Percentiles rank a stretch among this genome's conserved stretches.
These are phyloP conservation scores for Mycena indigotica DNA, from an alignment of 768 basidiomycete genomes.

Conservation along the genomic window DNA sequence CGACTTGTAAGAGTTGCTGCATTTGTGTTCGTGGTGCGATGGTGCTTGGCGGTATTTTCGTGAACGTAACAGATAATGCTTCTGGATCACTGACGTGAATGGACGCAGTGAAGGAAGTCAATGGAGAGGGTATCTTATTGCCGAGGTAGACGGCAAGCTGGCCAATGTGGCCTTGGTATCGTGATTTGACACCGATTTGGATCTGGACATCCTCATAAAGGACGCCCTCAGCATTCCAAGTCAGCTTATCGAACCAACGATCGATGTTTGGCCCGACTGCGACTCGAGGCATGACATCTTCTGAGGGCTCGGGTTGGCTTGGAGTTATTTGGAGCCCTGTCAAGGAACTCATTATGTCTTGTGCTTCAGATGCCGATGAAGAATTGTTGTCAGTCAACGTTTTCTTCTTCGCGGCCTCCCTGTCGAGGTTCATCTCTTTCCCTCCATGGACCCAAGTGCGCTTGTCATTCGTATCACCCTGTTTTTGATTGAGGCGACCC, in stretches of 20 bases:
- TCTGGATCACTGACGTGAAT: slow-evolving; percentile 73
- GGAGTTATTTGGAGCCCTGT: slow-evolving; percentile 76
- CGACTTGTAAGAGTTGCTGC: slow-evolving; percentile 91
- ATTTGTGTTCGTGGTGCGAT: slow-evolving; percentile 85
- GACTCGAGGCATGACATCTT: slow-evolving; percentile 54
- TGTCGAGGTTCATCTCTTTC: slow-evolving; percentile 87
- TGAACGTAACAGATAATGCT: slow-evolving; percentile 79
- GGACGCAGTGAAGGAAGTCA: slow-evolving; percentile 88
- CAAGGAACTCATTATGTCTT: slow-evolving; percentile 72
- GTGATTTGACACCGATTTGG: slow-evolving; percentile 94
- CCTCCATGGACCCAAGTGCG: slow-evolving; percentile 94
- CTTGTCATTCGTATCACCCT: slow-evolving; percentile 92
- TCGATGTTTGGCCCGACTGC: slow-evolving; percentile 74
- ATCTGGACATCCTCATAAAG: slow-evolving; percentile 95
- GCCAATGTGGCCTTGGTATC: slow-evolving; percentile 93
- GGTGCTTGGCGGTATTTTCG: slow-evolving; percentile 85
- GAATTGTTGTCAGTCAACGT: slow-evolving; percentile 39
- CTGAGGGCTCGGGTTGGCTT: slow-evolving; percentile 23
- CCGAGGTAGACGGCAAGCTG: slow-evolving; percentile 94
- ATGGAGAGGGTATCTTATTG: slow-evolving; percentile 88
- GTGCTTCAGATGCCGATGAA: slow-evolving; percentile 37
- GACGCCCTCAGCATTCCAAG: slow-evolving; percentile 80
- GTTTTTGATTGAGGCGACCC: slow-evolving; percentile 84
- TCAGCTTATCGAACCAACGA: slow-evolving; percentile 87
- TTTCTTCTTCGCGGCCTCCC: slow-evolving; percentile 62